A percentile compares a stretch with the other conserved stretches of the same genome.
phyloP scores from a whole-genome alignment of 768 basidiomycete species.

The Paxillus involutus region DNA sequence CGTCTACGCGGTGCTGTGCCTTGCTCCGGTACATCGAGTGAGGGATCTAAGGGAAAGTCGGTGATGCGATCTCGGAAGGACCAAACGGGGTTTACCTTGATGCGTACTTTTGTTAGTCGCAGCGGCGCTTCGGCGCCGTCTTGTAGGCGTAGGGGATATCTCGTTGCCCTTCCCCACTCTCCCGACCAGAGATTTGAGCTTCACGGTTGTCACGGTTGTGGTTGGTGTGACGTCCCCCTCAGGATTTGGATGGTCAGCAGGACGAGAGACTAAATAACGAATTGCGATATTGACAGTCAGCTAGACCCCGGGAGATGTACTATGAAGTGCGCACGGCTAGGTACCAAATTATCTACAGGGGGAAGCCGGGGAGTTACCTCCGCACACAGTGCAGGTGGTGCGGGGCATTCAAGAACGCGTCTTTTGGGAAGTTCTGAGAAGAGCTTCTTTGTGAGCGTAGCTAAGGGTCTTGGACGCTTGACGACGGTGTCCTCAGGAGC shows the following conservation, averaged over 20 bases:
- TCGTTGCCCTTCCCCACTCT: background rate
- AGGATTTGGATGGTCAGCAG: background rate
- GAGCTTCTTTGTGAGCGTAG: conserved; percentile 46
- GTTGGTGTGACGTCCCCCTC: background rate
- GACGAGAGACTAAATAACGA: background rate
- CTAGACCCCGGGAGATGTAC: background rate
- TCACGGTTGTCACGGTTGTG: background rate
- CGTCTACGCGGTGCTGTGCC: conserved; percentile 10
- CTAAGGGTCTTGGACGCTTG: conserved; percentile 1
- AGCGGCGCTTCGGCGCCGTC: background rate
- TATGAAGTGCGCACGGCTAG: background rate
- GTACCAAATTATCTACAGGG: background rate
- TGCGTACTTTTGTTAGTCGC: background rate
- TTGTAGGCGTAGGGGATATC: background rate
- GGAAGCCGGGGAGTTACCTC: background rate
- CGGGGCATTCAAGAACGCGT: conserved; percentile 22
- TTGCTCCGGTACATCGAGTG: background rate
- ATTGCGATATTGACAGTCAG: background rate
- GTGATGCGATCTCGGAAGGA: background rate
- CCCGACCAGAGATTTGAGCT: background rate
- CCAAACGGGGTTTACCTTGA: background rate
- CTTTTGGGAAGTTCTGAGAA: conserved; percentile 57
- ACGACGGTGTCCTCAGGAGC: background rate
- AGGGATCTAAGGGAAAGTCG: background rate
- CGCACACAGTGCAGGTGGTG: background rate